These are phyloP conservation scores for Aspergillus funiculosus DNA, from an alignment of 495 filamentous ascomycete genomes.

Conservation along the genomic window DNA sequence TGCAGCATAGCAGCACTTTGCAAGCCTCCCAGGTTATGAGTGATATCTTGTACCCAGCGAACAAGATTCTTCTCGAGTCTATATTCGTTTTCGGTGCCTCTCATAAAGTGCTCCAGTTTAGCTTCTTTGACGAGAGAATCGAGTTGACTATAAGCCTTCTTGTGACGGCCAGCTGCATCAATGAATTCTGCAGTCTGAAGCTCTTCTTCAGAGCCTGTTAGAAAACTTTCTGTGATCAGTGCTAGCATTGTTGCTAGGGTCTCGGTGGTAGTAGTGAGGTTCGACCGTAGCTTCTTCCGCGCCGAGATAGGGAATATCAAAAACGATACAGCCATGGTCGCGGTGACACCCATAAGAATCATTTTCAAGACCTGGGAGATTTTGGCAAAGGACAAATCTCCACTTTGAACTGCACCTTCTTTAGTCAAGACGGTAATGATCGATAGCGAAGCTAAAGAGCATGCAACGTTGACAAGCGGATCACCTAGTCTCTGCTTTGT, in stretches of 20 bases:
- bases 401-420: conserved; percentile 78
- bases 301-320: conserved; percentile 78
- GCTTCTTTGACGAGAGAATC: conserved; percentile 79
- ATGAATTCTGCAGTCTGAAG: conserved; percentile 56
- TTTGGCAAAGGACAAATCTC: conserved; percentile 73
- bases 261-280: conserved; percentile 68
- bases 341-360: conserved; percentile 75
- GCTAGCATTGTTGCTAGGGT: conserved; percentile 75
- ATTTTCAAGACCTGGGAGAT: conserved; percentile 86
- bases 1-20: conserved; percentile 85
- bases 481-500: conserved; percentile 80
- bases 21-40: conserved; percentile 86
- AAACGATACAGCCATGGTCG: conserved; percentile 71
- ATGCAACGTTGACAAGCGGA: conserved; percentile 85
- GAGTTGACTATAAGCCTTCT: conserved; percentile 62
- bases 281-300: conserved; percentile 64
- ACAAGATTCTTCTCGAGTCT: conserved; percentile 72
- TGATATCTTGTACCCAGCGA: conserved; percentile 77
- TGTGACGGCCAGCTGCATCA: conserved; percentile 61
- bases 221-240: conserved; percentile 76
- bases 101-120: conserved; percentile 82
- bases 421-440: conserved; percentile 92
- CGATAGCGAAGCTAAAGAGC: conserved; percentile 81
- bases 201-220: conserved; percentile 79
- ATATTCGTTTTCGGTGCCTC: conserved; percentile 79